Evolutionary conservation across 2,329 filamentous ascomycete species (phyloP).

Genomic region (Penicillium olsonii): DNA sequence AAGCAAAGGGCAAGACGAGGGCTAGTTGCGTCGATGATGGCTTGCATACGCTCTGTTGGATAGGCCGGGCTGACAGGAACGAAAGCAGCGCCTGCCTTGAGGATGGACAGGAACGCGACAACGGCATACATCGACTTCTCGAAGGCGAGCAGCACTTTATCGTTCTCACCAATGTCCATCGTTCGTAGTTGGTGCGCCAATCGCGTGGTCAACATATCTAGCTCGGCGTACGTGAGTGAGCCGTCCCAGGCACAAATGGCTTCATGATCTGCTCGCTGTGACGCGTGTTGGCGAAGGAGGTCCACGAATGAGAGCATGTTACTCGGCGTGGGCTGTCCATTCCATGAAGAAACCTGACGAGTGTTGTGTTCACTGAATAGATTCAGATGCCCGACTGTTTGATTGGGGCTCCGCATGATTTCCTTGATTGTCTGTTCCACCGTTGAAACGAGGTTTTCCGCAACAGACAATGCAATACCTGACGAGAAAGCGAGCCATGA

Average conservation of each 20-base stretch:
- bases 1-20: not conserved
- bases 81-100: not conserved
- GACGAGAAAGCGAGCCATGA: not conserved
- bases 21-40: not conserved
- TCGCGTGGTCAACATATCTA: not conserved
- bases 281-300: not conserved
- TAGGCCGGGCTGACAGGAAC: not conserved
- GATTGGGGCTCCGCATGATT: not conserved
- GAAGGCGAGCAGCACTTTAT: not conserved
- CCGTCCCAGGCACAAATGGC: constrained; percentile 2
- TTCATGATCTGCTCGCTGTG: not conserved
- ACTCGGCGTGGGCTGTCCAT: not conserved
- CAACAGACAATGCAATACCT: not conserved
- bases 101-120: not conserved
- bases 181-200: not conserved
- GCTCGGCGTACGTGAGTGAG: not conserved
- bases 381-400: not conserved
- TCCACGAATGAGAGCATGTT: not conserved
- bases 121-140: constrained; percentile 2
- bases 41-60: not conserved
- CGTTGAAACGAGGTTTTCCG: not conserved
- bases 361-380: not conserved
- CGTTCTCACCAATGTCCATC: not conserved
- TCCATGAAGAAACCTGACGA: not conserved
- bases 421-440: not conserved